Conservation (phyloP, 169 alveolate species). For the Plasmodium billcollinsi region DNA sequence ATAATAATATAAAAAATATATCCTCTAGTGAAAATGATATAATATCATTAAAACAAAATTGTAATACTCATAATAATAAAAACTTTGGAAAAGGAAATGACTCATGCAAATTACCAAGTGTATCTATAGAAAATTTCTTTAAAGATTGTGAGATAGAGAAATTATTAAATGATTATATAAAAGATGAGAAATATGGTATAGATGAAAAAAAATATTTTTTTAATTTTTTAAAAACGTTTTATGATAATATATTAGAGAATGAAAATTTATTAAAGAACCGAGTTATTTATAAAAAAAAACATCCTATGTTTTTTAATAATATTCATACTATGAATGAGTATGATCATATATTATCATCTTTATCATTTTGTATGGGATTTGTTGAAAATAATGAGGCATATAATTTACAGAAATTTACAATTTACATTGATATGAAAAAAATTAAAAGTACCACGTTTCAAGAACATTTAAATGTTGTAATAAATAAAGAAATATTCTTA, state of each 20-base stretch:
- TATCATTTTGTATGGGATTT: constrained; percentile 41
- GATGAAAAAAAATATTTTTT: constrained; percentile 52
- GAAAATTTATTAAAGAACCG: constrained; percentile 42
- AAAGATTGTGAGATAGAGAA: constrained; percentile 30
- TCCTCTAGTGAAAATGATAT: constrained; percentile 1
- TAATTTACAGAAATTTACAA: constrained; percentile 33
- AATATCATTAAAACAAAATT: no score
- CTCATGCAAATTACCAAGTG: constrained; percentile 56
- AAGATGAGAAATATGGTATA: constrained; percentile 35
- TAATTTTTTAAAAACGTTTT: constrained; percentile 19
- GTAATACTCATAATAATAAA: no score
- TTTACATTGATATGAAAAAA: constrained; percentile 37
- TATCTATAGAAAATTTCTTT: constrained; percentile 65
- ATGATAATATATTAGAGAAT: constrained; percentile 36
- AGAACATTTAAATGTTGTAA: constrained; percentile 40
- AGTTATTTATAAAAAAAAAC: constrained; percentile 20
- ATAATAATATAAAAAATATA: neutral
- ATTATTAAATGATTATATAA: constrained; percentile 46
- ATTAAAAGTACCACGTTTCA: constrained; percentile 23
- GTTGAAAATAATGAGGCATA: constrained; percentile 54
- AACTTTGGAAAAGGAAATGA: neutral
- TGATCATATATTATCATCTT: constrained; percentile 35
- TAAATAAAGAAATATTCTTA: constrained; percentile 52
- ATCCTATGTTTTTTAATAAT: constrained; percentile 11
- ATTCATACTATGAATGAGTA: constrained; percentile 13